A percentile compares a stretch with the other conserved stretches of the same genome.
Evolutionary conservation across 192 early-diverging fungal genomes (phyloP).

Genomic region (Neocallimastix lanati): DNA sequence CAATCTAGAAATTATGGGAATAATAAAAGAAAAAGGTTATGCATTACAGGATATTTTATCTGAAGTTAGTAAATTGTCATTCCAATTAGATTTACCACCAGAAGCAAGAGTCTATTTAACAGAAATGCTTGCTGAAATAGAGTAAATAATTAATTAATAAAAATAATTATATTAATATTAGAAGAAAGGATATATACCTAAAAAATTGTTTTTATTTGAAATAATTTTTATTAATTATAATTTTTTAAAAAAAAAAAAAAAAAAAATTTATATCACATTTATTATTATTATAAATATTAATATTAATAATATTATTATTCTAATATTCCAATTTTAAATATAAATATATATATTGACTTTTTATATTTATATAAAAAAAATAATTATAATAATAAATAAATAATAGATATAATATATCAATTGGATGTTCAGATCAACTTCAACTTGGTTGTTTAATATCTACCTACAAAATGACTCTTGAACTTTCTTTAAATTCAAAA

Average conservation of each 20-base stretch:
- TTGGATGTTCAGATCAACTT: constrained; percentile 67
- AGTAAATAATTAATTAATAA: too few species aligned
- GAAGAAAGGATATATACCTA: too few species aligned
- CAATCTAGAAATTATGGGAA: constrained; percentile 38
- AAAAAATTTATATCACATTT: too few species aligned
- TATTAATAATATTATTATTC: too few species aligned
- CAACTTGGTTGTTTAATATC: constrained; percentile 80
- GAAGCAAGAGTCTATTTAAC: constrained; percentile 48
- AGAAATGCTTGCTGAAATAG: constrained; percentile 71
- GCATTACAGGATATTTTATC: constrained; percentile 82
- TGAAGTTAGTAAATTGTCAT: constrained; percentile 47
- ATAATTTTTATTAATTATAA: background rate
- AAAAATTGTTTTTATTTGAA: too few species aligned
- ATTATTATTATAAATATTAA: too few species aligned
- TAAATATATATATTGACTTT: too few species aligned
- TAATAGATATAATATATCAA: constrained; percentile 56
- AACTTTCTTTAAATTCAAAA: constrained; percentile 23
- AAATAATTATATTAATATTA: too few species aligned
- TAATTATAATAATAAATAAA: too few species aligned
- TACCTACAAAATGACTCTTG: constrained; percentile 58
- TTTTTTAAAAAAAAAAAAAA: background rate
- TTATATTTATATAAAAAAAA: too few species aligned
- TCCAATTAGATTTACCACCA: constrained; percentile 53
- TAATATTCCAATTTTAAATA: too few species aligned
- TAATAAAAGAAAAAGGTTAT: constrained; percentile 70